Evolutionary conservation across 441 rosid genomes (phyloP), one percentile per base, ranked within the genome.

Genomic region (Corymbia citriodora): DNA sequence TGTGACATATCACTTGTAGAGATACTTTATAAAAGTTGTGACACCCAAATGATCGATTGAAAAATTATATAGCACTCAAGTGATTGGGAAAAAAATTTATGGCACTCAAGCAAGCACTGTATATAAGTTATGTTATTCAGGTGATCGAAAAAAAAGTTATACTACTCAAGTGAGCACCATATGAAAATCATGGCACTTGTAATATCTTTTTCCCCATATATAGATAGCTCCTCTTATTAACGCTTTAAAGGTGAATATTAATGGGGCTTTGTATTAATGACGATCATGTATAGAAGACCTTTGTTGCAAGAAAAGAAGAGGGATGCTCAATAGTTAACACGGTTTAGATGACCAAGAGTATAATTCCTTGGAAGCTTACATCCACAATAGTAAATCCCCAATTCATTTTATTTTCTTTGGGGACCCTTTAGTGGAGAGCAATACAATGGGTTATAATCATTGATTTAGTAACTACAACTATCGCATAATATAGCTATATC

Each of bases 1-100:
- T 25, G n/a, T 0, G 2, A 29, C 65, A 25, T 1, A 1, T 27
- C 14, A 59, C 0, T 59, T 4, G 3, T 59, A 13, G 65, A 4
- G 65, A 59, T 40, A 23, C 25, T 57, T 59, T 59, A 4, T 59
- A 4, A 0, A 59, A 59, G 65, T 4, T 59, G 7, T 25, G n/a
- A 6, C 14, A 59, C 25, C 10, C 4, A 59, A 59, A 59, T 59
- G 25, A 59, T 59, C 1, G 10, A 59, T 59, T 59, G 65, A 59
- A 59, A 59, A 59, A 13, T 59, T 59, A 59, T 12, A 59, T 59
- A n/a, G 10, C 25, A 59, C 65, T 59, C 65, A 59, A 59, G 65
- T 59, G 13, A 59, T 59, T 59, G 23, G 0, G 25, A 57, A 23
- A 55, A 55, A 55, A 23, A 57, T 9, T 23, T 59, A 25, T 10